A percentile compares a stretch with the other conserved stretches of the same genome.
These are phyloP conservation scores for Aaosphaeria pasadenensis DNA, from an alignment of 2,329 filamentous ascomycete genomes.

Conservation along the genomic window DNA sequence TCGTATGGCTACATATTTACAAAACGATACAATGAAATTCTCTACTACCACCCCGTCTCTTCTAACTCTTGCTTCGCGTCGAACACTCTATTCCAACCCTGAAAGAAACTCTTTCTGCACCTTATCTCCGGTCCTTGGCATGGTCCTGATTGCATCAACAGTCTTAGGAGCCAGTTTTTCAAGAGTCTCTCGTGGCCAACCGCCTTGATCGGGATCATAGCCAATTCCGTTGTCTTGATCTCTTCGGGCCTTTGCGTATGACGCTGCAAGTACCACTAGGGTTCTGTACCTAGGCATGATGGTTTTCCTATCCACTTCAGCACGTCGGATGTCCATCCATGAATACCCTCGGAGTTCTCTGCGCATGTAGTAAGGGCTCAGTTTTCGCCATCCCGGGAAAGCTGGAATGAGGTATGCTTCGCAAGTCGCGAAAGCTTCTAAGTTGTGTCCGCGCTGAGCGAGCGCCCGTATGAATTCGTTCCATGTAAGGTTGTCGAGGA, in stretches of 20 bases:
- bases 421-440: constrained; percentile 69
- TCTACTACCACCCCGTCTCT: too few species aligned
- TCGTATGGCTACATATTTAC: too few species aligned
- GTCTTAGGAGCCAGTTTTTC: constrained; percentile 37
- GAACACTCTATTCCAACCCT: too few species aligned
- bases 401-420: constrained; percentile 75
- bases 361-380: constrained; percentile 20
- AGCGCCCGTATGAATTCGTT: constrained; percentile 72
- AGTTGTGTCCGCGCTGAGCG: constrained; percentile 55
- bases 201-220: constrained; percentile 14
- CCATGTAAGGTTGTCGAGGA: constrained; percentile 74
- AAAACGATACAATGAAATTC: too few species aligned
- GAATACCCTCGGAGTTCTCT: constrained; percentile 17
- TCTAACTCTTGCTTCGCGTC: too few species aligned
- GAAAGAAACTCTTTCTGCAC: constrained; percentile 14
- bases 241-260: constrained; percentile 31
- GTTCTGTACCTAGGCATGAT: constrained; percentile 44
- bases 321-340: constrained; percentile 27
- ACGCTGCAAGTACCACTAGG: constrained; percentile 40
- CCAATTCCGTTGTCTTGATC: constrained; percentile 31
- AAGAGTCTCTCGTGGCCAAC: constrained; percentile 27
- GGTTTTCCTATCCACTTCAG: constrained; percentile 17
- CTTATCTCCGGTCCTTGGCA: constrained; percentile 38
- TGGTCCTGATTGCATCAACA: constrained; percentile 41
- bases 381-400: constrained; percentile 69